Evolutionary conservation across 1,139 yeast genomes (phyloP), one percentile per base, ranked within the genome.

Genomic region (Diutina mesorugosa): DNA sequence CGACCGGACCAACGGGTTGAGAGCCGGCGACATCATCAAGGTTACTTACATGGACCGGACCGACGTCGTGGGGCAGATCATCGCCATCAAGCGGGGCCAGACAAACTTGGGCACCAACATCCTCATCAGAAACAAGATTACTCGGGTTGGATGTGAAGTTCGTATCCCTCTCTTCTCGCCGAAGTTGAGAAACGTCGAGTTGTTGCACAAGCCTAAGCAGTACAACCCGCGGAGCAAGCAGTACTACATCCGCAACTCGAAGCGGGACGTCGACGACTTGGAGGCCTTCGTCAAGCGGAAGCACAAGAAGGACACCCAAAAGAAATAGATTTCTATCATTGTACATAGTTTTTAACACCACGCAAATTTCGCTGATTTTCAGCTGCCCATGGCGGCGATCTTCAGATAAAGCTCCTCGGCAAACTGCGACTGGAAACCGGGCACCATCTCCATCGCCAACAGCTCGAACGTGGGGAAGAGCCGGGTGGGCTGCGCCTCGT

Each of bases 91-190:
- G 67, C 79, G 90, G 67, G 72, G 74, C 30, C 70, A 66, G 38
- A 77, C 81, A 61, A 84, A 82, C 53, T 73, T 86, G 54, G 90
- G 89, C 56, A 79, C 93, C 32, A 85, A 87, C 61, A 71, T 90
- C 32, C 74, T 89, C 58, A 72, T 90, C 61, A 84, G 97, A 77
- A 89, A 90, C 68, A 88, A 85, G 67, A 76, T 88, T 63, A 78
- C 84, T 60, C 86, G 85, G 64, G 72, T 88, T 21, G 95, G 95
- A 57, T 91, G 89, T 55, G 97, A 90, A 67, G 73, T 85, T 61
- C 77, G 93, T 61, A 80, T 89, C 57, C 91, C 91, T 35, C 72
- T 90, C 46, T 90, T 78, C 74, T 87, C 85, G 61, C 97, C 97
- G 29, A 77, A 81, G 57, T 77, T 90, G 59, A 80, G 83, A 62